phyloP scores from a whole-genome alignment of 108 stramenopile species.

The Bacterosira constricta region DNA sequence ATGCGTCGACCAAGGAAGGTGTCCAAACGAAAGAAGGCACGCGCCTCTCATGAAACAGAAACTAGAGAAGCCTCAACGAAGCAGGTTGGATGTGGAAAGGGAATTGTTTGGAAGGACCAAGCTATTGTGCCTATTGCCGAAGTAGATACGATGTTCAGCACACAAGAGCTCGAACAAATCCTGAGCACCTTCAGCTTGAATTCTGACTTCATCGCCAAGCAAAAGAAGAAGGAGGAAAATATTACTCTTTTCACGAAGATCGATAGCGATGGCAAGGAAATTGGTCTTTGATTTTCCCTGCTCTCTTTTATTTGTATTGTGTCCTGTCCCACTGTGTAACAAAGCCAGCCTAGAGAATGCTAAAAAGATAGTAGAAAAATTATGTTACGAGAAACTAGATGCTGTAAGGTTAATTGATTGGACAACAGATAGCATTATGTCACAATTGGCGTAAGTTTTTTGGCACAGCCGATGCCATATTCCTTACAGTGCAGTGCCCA shows the following conservation, averaged over 20 bases:
- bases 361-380: too few species aligned
- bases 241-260: conserved; percentile 10
- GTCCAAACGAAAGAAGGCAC: neutral
- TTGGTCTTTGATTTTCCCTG: neutral
- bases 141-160: conserved; percentile 25
- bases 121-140: conserved; percentile 20
- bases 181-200: neutral
- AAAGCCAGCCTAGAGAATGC: too few species aligned
- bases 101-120: conserved; percentile 30
- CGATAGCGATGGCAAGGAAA: conserved; percentile 2
- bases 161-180: conserved; percentile 18
- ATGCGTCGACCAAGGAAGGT: neutral
- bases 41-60: neutral
- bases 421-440: too few species aligned
- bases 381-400: too few species aligned
- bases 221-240: conserved; percentile 6
- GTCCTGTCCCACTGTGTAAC: too few species aligned
- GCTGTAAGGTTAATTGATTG: too few species aligned
- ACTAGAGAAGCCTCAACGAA: neutral
- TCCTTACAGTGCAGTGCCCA: too few species aligned
- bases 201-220: conserved; percentile 17
- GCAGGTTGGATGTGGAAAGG: conserved; percentile 18
- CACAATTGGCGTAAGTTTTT: too few species aligned
- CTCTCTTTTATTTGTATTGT: conserved; percentile 7
- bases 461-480: too few species aligned